Base-by-base conservation (phyloP, 1,284 basidiomycete genomes). In the Sutorius eximius region DNA sequence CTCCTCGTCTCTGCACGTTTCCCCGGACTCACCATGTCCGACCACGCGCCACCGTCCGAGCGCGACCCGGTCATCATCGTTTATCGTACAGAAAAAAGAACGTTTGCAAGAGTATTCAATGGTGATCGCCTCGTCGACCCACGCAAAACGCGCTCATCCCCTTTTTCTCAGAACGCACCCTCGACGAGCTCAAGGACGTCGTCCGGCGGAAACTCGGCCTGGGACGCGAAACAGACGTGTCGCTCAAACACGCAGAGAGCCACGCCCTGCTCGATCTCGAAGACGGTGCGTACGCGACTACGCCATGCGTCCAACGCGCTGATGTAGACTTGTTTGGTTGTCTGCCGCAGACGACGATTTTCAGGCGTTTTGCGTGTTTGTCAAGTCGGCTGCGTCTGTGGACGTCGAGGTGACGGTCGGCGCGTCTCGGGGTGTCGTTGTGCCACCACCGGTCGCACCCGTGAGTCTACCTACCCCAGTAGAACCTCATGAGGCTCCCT, bases 301-400 rank as follows among this genome's bases (percentile, higher is more conserved):
- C 34, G 11, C 24, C 36, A 41, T 24, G 37, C 18, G 30, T 18
- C 38, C 42, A 45, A 24, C 33, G n/a, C 9, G 13, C 51, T 65
- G 20, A 66, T 33, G n/a, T 12, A 16, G 16, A 16, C 4, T 33
- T 20, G 18, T 41, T 46, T 45, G 24, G 24, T 27, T 27, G 24
- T 44, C 16, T 33, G 43, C 55, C 9, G 29, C 59, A 91, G 88
- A 89, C 45, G 88, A 87, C 45, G 88, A 91, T 67, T 91, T 89
- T 58, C 83, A 85, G 49, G 88, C 87, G 2, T 87, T 91, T 66
- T 70, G 73, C 55, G 72, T 78, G 10, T 68, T 73, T 18, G 20
- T 64, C 36, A 52, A 70, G 49, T 65, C 62, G 1, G 46, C 60
- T 2, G 58, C 50, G 0, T 56, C 72, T 2, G 67, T 75, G n/a